A percentile compares a stretch with the other conserved stretches of the same genome.
phyloP scores from a whole-genome alignment of 2,329 filamentous ascomycete species.

The Diaporthe vaccinii region DNA sequence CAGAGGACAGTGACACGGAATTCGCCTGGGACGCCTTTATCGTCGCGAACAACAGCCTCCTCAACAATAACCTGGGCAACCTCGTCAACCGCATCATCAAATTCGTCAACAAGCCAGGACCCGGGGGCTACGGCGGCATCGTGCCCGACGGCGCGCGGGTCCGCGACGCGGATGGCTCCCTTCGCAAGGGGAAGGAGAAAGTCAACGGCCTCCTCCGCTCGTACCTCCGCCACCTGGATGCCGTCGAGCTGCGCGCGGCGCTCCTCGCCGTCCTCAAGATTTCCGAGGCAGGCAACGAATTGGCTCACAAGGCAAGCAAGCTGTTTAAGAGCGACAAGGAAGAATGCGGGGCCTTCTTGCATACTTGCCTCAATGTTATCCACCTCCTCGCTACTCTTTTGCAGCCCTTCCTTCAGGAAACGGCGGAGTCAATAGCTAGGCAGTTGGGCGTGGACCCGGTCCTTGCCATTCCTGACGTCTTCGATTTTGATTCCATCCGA shows the following conservation, averaged over 20 bases:
- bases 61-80: conserved; percentile 83
- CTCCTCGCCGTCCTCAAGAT: background rate
- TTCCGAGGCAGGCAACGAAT: background rate
- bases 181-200: background rate
- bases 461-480: background rate
- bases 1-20: conserved; percentile 88
- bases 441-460: conserved; percentile 3
- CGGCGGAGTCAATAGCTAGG: conserved; percentile 6
- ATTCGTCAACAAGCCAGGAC: conserved; percentile 72
- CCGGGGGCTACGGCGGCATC: conserved; percentile 74
- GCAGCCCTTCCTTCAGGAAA: conserved; percentile 15
- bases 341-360: background rate
- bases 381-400: background rate
- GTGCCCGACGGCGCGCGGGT: conserved; percentile 67
- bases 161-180: background rate
- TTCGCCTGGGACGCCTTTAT: conserved; percentile 92
- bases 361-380: background rate
- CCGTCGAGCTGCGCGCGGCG: conserved; percentile 10
- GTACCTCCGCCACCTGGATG: conserved; percentile 1
- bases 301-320: background rate
- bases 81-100: conserved; percentile 82
- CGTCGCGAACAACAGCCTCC: conserved; percentile 87
- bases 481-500: background rate
- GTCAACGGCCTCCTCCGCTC: background rate
- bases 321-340: background rate